These are phyloP conservation scores for Ustanciosporium gigantosporum DNA, from an alignment of 1,284 basidiomycete species.

Conservation along the genomic window DNA sequence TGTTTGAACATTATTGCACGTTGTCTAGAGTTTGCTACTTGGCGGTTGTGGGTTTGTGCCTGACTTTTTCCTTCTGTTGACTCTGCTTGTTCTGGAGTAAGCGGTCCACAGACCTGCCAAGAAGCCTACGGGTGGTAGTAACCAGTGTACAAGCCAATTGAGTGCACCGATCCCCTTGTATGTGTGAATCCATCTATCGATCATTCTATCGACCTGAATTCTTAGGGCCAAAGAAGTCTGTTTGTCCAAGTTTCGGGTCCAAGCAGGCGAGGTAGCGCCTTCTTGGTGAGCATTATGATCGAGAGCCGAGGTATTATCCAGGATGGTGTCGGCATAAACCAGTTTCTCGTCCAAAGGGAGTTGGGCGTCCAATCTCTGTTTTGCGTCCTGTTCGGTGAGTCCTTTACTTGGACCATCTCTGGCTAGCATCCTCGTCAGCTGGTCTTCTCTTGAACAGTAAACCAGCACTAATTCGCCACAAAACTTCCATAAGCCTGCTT, in stretches of 20 bases:
- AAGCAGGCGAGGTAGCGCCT: conserved; percentile 3
- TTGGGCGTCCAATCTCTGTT: conserved; percentile 77
- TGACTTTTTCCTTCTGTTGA: conserved; percentile 12
- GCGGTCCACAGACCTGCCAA: conserved; percentile 56
- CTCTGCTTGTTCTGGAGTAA: conserved; percentile 6
- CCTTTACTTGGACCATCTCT: conserved; percentile 58
- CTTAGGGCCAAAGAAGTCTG: conserved; percentile 58
- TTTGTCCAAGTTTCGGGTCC: conserved; percentile 9
- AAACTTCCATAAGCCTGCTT: conserved; percentile 82
- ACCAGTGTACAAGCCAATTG: conserved; percentile 74
- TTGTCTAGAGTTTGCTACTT: conserved; percentile 17
- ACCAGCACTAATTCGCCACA: conserved; percentile 84
- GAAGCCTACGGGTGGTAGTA: conserved; percentile 76
- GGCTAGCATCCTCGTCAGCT: conserved; percentile 53
- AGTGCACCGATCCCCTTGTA: too few species aligned
- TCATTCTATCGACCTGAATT: conserved; percentile 71
- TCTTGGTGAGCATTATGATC: conserved; percentile 1
- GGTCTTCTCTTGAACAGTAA: conserved; percentile 65
- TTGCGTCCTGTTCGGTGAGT: conserved; percentile 66
- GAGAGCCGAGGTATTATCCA: conserved; percentile 83
- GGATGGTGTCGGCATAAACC: conserved; percentile 77
- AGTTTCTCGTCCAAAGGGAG: conserved; percentile 79
- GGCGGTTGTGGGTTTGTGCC: conserved; percentile 8
- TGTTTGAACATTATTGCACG: too few species aligned
- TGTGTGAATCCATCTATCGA: conserved; percentile 70